These are phyloP conservation scores for Ceratocystis cubensis DNA, from an alignment of 2,329 filamentous ascomycete genomes.

Conservation along the genomic window DNA sequence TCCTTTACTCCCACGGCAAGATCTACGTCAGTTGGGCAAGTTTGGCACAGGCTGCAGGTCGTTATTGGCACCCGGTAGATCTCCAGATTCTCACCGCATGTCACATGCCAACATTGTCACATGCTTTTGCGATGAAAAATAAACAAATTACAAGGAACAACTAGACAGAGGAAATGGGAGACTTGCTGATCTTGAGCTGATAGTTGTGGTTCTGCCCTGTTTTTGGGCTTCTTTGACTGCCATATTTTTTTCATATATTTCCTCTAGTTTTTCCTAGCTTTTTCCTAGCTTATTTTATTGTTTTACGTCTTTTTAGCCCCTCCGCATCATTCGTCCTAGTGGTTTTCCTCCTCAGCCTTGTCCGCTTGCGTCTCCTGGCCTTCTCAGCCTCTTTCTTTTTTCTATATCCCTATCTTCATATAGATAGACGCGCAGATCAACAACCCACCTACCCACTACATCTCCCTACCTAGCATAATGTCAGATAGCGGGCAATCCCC, in stretches of 20 bases:
- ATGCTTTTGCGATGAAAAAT: constrained; percentile 10
- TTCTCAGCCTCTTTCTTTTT: not conserved
- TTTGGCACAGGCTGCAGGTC: not conserved
- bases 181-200: not conserved
- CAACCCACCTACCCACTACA: not conserved
- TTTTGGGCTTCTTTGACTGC: not conserved
- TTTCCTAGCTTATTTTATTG: not conserved
- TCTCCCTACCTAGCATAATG: not conserved
- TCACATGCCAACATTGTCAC: constrained; percentile 10
- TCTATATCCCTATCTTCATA: not conserved
- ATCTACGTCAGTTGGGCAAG: not conserved
- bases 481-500: constrained; percentile 17
- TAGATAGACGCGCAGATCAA: not conserved
- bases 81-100: constrained; percentile 3
- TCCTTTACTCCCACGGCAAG: not conserved
- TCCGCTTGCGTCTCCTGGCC: not conserved
- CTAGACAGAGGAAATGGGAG: not conserved
- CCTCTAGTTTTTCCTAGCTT: not conserved
- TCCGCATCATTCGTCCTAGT: not conserved
- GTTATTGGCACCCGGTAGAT: not conserved
- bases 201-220: not conserved
- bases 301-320: not conserved
- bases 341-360: not conserved
- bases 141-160: not conserved
- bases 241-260: not conserved